Percentiles rank a stretch among this genome's conserved stretches.
Conservation (phyloP, 345 rosid genomes). For the Salix brachista region DNA sequence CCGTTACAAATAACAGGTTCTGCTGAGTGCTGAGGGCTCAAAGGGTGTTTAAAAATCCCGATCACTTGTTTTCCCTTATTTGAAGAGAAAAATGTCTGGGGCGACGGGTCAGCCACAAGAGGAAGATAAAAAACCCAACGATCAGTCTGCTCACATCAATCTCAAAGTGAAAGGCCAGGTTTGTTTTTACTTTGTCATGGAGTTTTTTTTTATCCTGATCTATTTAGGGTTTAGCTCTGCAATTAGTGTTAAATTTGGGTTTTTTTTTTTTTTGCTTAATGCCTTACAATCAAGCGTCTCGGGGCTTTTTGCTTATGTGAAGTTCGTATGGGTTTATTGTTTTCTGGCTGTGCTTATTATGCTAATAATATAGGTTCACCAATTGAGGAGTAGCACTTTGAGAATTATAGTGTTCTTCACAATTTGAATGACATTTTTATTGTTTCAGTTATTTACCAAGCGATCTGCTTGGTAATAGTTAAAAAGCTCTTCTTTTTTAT, state of each 20-base stretch:
- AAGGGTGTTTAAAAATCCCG: background rate
- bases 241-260: background rate
- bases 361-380: no score
- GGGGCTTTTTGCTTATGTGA: background rate
- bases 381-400: no score
- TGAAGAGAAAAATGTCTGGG: slow-evolving; percentile 23
- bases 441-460: background rate
- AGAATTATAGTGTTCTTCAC: background rate
- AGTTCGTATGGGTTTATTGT: background rate
- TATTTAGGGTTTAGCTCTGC: background rate
- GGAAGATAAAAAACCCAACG: slow-evolving; percentile 77
- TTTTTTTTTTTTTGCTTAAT: background rate
- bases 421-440: background rate
- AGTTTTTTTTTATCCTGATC: background rate
- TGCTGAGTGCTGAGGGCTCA: no score
- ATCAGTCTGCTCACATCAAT: slow-evolving; percentile 67
- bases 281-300: no score
- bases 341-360: background rate
- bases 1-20: no score
- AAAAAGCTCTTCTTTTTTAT: background rate
- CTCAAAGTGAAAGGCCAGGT: slow-evolving; percentile 93
- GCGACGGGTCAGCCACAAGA: slow-evolving; percentile 37
- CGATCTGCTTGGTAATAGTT: background rate
- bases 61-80: background rate
- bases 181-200: background rate